Percentiles rank a stretch among this genome's conserved stretches.
phyloP scores from a whole-genome alignment of 208 protist genomes.

The Crithidia fasciculata region DNA sequence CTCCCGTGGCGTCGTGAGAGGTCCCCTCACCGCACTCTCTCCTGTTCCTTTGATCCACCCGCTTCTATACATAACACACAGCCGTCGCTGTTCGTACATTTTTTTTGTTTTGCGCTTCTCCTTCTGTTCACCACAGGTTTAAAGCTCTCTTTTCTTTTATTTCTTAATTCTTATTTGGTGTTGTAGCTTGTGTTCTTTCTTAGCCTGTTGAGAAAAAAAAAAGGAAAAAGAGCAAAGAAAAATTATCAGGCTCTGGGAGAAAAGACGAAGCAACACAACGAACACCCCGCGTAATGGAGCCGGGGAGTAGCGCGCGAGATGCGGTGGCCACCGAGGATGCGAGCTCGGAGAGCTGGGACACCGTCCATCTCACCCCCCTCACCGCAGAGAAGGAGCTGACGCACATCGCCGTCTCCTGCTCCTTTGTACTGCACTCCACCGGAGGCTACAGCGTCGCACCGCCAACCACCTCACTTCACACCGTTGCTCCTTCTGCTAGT shows the following conservation, averaged over 20 bases:
- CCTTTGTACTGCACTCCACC: slow-evolving; percentile 20
- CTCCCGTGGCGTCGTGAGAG: too few species aligned
- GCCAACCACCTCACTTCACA: not conserved
- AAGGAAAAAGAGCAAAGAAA: not conserved
- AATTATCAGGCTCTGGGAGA: not conserved
- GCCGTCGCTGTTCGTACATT: too few species aligned
- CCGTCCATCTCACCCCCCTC: slow-evolving; percentile 12
- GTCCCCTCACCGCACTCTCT: too few species aligned
- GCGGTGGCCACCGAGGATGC: not conserved
- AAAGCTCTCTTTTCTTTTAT: not conserved
- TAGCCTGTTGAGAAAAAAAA: not conserved
- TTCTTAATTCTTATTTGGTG: not conserved
- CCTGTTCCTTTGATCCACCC: too few species aligned
- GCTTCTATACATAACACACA: too few species aligned
- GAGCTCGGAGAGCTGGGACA: slow-evolving; percentile 20
- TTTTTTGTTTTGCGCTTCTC: too few species aligned
- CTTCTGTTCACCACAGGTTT: too few species aligned
- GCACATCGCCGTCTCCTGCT: slow-evolving; percentile 12
- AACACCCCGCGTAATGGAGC: not conserved
- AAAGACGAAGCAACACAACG: not conserved
- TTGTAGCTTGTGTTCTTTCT: too few species aligned
- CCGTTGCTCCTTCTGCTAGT: slow-evolving; percentile 4
- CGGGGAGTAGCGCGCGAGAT: not conserved
- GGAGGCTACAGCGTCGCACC: not conserved
- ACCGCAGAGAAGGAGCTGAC: slow-evolving; percentile 13